Base-by-base conservation (phyloP, 805 yeast genomes). In the Ogataea trehaloabstinens region DNA sequence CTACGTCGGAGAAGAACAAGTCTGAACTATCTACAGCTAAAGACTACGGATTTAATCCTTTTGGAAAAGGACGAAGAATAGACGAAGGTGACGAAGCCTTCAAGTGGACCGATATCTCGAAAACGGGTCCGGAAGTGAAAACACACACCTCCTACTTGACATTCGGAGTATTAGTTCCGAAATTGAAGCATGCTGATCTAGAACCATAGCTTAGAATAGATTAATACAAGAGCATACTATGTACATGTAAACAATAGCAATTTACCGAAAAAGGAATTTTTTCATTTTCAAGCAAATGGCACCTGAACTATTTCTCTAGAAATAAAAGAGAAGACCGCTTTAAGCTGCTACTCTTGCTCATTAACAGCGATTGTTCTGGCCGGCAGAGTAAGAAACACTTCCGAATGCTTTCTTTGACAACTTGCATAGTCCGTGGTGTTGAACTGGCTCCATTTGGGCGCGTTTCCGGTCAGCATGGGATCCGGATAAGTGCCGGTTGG, bases 61-160 rank as follows among this genome's bases (percentile, higher is more conserved):
- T 93, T 68, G 98, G 99, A 3, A 84, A 80, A 56, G 97, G 98
- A 11, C 64, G 73, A 46, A 75, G 96, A 48, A 74, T 93, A 28
- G 75, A 72, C 51, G 97, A 91, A 64, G 99, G 99, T 38, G 97
- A 91, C 55, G 76, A 70, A 4, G 73, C 72, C 3, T 93, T 70
- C 58, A 64, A 76, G 20, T 93, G 99, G 99, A 67, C 71, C 40
- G 73, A 86, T 49, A 93, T 90, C n/a, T 79, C 95, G 13, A 82
- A 80, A 58, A 70, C 81, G 6, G 99, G 91, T 59, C 53, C 80
- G 3, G 98, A 93, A 57, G 71, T 91, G 52, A 91, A 91, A 65
- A 82, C 89, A 5, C 99, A 93, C 53, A 93, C 99, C 0, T 87
- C 96, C 0, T 93, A 88, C 58, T 66, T 93, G 54, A 87, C 96